phyloP scores from a whole-genome alignment of 306 rosid genomes.

The Malus fusca region DNA sequence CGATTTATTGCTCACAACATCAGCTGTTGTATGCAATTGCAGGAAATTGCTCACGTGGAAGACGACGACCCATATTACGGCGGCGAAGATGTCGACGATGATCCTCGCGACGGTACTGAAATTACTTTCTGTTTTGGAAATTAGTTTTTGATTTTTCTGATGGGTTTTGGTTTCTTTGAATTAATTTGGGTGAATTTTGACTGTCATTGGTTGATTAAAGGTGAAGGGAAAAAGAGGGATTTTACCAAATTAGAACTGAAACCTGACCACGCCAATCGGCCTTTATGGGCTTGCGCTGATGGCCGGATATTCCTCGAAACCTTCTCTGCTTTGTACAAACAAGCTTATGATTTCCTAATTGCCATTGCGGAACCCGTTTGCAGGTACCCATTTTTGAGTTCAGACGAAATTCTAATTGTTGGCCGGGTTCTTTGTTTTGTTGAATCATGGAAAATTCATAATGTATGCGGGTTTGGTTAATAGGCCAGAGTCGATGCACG shows the following conservation, averaged over 20 bases:
- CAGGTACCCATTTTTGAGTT: slow-evolving; percentile 38
- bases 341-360: slow-evolving; percentile 91
- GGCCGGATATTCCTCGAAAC: slow-evolving; percentile 94
- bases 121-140: background rate
- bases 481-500: slow-evolving; percentile 98
- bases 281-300: slow-evolving; percentile 94
- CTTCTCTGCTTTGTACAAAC: slow-evolving; percentile 82
- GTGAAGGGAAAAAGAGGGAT: slow-evolving; percentile 59
- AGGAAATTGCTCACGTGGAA: slow-evolving; percentile 40
- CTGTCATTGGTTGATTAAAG: slow-evolving; percentile 12
- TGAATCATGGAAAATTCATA: background rate
- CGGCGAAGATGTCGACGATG: slow-evolving; percentile 52
- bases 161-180: background rate
- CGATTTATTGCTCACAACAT: background rate
- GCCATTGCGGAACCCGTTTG: slow-evolving; percentile 96
- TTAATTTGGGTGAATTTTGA: background rate
- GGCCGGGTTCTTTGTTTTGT: background rate
- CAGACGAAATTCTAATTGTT: background rate
- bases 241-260: slow-evolving; percentile 81
- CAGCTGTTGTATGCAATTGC: slow-evolving; percentile 13
- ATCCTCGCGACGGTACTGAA: slow-evolving; percentile 45
- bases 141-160: background rate
- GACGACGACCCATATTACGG: slow-evolving; percentile 50
- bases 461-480: slow-evolving; percentile 9
- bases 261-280: slow-evolving; percentile 72